Conservation (phyloP, 2,329 filamentous ascomycete genomes). For the Colletotrichum shisoi region DNA sequence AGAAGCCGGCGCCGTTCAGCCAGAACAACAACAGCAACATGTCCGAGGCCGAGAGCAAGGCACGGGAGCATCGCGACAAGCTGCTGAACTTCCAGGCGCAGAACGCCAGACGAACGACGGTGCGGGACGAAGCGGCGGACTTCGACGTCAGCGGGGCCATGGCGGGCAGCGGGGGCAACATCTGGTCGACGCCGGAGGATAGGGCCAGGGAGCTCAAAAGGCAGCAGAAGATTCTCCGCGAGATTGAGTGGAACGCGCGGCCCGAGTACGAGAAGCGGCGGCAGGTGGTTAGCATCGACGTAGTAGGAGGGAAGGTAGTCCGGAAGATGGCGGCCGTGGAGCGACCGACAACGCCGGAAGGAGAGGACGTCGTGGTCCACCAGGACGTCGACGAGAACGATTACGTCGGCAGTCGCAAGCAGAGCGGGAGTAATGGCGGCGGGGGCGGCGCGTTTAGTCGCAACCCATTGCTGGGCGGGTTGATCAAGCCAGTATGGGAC, state of each 20-base stretch:
- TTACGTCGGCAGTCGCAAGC: conserved; percentile 24
- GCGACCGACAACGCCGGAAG: conserved; percentile 62
- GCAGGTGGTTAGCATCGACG: conserved; percentile 84
- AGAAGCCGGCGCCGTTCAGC: conserved; percentile 67
- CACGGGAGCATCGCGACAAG: conserved; percentile 80
- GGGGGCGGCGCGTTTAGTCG: conserved; percentile 69
- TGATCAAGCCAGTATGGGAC: conserved; percentile 71
- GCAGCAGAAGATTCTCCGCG: conserved; percentile 82
- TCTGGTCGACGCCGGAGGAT: conserved; percentile 87
- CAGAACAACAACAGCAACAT: conserved; percentile 56
- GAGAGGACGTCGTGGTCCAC: conserved; percentile 42
- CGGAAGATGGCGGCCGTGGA: conserved; percentile 72
- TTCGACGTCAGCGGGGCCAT: conserved; percentile 62
- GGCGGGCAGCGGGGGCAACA: conserved; percentile 61
- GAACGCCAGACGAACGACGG: conserved; percentile 82
- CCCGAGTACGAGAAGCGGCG: conserved; percentile 90
- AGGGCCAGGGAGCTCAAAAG: conserved; percentile 82
- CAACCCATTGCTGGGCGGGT: conserved; percentile 70
- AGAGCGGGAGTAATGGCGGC: conserved; percentile 52
- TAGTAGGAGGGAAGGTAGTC: conserved; percentile 79
- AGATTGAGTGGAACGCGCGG: conserved; percentile 84
- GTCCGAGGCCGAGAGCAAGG: conserved; percentile 70
- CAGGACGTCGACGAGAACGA: conserved; percentile 45
- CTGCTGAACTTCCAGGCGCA: conserved; percentile 84
- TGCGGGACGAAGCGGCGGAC: conserved; percentile 81